Conservation (phyloP, 345 rosid species). For the Firmiana major region DNA sequence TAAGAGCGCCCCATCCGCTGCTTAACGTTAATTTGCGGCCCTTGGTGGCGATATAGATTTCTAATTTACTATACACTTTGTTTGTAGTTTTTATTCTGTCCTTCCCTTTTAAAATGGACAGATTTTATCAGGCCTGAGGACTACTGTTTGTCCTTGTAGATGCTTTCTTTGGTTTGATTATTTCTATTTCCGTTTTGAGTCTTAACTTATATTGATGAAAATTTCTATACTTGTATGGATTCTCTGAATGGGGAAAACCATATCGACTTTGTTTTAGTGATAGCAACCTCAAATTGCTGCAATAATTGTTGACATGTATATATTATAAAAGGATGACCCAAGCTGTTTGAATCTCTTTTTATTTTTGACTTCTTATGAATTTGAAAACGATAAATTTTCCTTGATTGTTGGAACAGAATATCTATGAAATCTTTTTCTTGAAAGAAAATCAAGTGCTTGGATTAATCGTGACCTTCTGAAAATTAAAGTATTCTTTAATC, state of each 20-base stretch:
- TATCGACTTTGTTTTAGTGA: too few relatives aligned
- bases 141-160: neutral
- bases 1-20: constrained; percentile 48
- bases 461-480: neutral
- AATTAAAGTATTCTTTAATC: too few relatives aligned
- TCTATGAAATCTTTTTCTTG: neutral
- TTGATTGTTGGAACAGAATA: neutral
- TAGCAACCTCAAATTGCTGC: too few relatives aligned
- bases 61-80: neutral
- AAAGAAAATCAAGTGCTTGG: neutral
- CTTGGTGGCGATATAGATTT: neutral
- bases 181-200: too few relatives aligned
- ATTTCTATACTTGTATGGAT: neutral
- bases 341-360: too few relatives aligned
- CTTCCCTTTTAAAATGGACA: neutral
- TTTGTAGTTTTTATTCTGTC: neutral
- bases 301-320: too few relatives aligned
- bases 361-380: neutral
- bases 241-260: neutral
- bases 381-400: neutral
- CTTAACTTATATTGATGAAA: neutral
- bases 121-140: neutral
- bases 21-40: constrained; percentile 19
- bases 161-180: neutral
- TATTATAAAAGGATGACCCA: too few relatives aligned